phyloP scores from a whole-genome alignment of 2,329 filamentous ascomycete genomes.

The Curvularia verruculosa region DNA sequence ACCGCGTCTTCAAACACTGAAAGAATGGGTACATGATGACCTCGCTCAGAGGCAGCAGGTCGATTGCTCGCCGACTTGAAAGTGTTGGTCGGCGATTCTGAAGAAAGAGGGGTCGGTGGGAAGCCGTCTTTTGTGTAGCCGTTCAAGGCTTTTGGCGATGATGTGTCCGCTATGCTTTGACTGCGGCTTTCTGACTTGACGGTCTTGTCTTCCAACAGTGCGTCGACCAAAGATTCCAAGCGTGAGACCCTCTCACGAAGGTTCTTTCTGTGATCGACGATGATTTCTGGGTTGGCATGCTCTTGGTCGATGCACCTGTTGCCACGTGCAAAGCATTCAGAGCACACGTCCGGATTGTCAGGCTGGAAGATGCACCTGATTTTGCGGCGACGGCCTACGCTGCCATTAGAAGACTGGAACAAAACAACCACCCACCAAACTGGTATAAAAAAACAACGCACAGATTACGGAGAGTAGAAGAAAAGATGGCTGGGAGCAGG shows the following conservation, averaged over 20 bases:
- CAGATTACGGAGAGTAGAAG: background rate
- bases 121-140: slow-evolving; percentile 34
- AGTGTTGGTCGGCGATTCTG: slow-evolving; percentile 35
- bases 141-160: slow-evolving; percentile 36
- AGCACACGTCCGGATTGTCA: slow-evolving; percentile 51
- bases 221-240: slow-evolving; percentile 50
- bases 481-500: slow-evolving; percentile 6
- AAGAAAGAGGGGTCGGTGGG: slow-evolving; percentile 44
- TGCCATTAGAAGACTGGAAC: slow-evolving; percentile 28
- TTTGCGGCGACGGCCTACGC: slow-evolving; percentile 56
- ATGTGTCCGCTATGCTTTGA: slow-evolving; percentile 33
- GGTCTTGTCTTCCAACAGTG: slow-evolving; percentile 45
- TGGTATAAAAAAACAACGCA: slow-evolving; percentile 3
- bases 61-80: slow-evolving; percentile 29
- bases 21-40: slow-evolving; percentile 47
- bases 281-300: slow-evolving; percentile 47
- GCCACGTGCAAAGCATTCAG: slow-evolving; percentile 54
- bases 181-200: slow-evolving; percentile 38
- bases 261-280: slow-evolving; percentile 53
- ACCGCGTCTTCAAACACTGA: slow-evolving; percentile 50
- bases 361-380: slow-evolving; percentile 55
- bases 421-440: background rate
- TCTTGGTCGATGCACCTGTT: slow-evolving; percentile 56
- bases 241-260: slow-evolving; percentile 52
- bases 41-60: slow-evolving; percentile 31